Evolutionary conservation across 352 stramenopile species (phyloP).

Genomic region (Phytophthora citrophthora): DNA sequence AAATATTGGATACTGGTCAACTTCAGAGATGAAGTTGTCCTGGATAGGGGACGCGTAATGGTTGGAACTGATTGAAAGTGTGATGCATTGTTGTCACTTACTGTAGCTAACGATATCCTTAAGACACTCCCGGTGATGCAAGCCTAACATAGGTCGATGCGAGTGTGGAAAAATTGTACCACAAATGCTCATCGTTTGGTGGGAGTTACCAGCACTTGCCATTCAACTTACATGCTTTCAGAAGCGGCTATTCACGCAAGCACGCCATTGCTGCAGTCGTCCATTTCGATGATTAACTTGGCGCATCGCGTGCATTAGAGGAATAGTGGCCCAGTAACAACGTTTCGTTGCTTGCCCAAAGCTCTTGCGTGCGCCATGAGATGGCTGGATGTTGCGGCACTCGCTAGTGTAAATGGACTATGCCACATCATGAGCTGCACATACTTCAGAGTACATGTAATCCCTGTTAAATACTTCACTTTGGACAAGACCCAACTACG

Average conservation of each 20-base stretch:
- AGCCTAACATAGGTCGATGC: too few relatives aligned
- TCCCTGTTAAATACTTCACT: too few relatives aligned
- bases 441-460: too few relatives aligned
- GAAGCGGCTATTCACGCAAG: slow-evolving; percentile 1
- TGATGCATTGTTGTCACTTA: too few relatives aligned
- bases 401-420: slow-evolving; percentile 3
- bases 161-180: too few relatives aligned
- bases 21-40: background rate
- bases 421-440: background rate
- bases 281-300: slow-evolving; percentile 17
- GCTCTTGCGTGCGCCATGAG: slow-evolving; percentile 29
- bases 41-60: too few relatives aligned
- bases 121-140: too few relatives aligned
- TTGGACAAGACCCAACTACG: too few relatives aligned
- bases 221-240: too few relatives aligned
- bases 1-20: background rate
- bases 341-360: slow-evolving; percentile 10
- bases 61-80: too few relatives aligned
- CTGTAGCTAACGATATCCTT: too few relatives aligned
- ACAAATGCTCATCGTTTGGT: too few relatives aligned
- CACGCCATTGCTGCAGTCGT: slow-evolving; percentile 10
- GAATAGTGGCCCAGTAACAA: background rate
- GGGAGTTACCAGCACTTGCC: slow-evolving; percentile 2
- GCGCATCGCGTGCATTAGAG: slow-evolving; percentile 16
- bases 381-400: background rate